Base-by-base conservation (phyloP, 2,329 filamentous ascomycete species). In the Geosmithia morbida region DNA sequence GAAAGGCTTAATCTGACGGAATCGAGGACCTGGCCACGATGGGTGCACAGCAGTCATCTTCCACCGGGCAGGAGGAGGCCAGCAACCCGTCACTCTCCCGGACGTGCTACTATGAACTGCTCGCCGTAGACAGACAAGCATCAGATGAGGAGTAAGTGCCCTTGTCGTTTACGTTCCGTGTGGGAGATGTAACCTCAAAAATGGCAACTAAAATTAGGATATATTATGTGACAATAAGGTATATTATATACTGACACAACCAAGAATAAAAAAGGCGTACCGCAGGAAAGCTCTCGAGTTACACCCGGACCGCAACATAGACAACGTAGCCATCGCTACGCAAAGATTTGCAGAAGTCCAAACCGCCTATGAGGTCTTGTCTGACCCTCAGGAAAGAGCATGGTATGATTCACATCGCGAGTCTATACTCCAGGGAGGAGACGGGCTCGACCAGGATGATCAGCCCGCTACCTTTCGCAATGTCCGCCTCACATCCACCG, bases 391-490 rank as follows among this genome's bases (percentile, higher is more conserved):
- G 61, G 92, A 98, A 63, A 80, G 92, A 55, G 84, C 89, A 30
- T 98, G 92, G 92, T 98, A 98, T 67, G 90, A 98, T 65, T 88
- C 88, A 2, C 92, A 98, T 60, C 83, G 87, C 51, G 82, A 88
- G 55, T 81, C 85, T 46, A 94, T 97, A 51, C 68, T 97, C 51
- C 75, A 77, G 29, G 83, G 82, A 40, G 72, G 77, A 49, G 77
- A 80, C 47, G 53, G 60, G 30, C 62, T 63, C 26, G 65, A 63
- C 26, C 64, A 61, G 39, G 72, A 70, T n/a, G 26, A 10, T 7
- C 29, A 49, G 37, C 70, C 77, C 48, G 79, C 78, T 54, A 79
- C 83, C 43, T 75, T 71, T 54, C 66, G 82, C 54, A 82, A 87
- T 59, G 74, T 87, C 51, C 79, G 77, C 46, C 71, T 94, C 52